phyloP scores from a whole-genome alignment of 768 basidiomycete species.

The Xerocomus spinulosus region DNA sequence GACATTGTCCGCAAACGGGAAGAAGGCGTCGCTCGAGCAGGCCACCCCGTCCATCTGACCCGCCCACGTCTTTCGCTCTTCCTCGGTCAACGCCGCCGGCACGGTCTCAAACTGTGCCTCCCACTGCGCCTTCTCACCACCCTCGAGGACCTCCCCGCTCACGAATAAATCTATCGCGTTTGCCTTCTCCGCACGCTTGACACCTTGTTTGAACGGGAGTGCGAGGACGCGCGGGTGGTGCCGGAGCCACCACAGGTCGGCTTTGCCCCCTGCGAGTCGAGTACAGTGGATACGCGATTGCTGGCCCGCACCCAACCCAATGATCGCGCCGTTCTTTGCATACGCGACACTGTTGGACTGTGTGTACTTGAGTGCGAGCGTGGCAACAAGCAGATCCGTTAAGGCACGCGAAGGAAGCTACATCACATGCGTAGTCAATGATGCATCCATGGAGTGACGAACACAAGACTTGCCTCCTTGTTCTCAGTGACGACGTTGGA shows the following conservation, averaged over 20 bases:
- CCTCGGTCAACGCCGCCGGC: slow-evolving; percentile 58
- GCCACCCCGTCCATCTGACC: slow-evolving; percentile 75
- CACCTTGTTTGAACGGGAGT: slow-evolving; percentile 94
- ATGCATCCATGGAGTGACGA: neutral
- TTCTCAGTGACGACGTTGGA: slow-evolving; percentile 85
- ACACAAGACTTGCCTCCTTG: slow-evolving; percentile 57
- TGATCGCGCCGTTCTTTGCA: slow-evolving; percentile 84
- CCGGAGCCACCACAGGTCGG: slow-evolving; percentile 99
- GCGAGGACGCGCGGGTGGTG: slow-evolving; percentile 92
- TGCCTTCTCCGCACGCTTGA: slow-evolving; percentile 96
- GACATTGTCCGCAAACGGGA: slow-evolving; percentile 99
- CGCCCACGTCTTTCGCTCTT: slow-evolving; percentile 75
- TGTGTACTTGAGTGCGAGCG: slow-evolving; percentile 95
- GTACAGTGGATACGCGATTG: slow-evolving; percentile 99
- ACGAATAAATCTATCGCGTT: slow-evolving; percentile 98
- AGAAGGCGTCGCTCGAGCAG: slow-evolving; percentile 97
- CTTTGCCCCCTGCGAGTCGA: slow-evolving; percentile 92
- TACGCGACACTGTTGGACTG: slow-evolving; percentile 99
- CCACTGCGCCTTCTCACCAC: slow-evolving; percentile 88
- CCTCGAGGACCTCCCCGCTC: slow-evolving; percentile 81
- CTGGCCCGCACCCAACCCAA: slow-evolving; percentile 96
- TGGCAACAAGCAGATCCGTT: slow-evolving; percentile 94
- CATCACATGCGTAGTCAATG: neutral
- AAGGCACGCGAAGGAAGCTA: slow-evolving; percentile 74
- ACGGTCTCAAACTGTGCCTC: slow-evolving; percentile 76